These are phyloP conservation scores for Isabelozyma gotoi DNA, from an alignment of 805 yeast species.

Conservation along the genomic window DNA sequence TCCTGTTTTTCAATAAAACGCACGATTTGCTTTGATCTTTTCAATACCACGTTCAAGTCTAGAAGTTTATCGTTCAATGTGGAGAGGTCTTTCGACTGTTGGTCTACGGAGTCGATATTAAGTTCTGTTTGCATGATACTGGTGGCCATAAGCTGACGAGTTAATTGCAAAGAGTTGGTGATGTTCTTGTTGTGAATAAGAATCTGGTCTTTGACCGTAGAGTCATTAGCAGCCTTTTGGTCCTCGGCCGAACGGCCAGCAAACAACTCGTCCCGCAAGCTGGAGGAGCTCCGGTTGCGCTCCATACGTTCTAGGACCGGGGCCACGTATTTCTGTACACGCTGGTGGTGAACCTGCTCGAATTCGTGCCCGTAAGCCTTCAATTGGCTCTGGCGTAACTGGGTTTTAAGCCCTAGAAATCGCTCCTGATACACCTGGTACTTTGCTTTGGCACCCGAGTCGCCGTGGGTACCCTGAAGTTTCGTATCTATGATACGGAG, in stretches of 20 bases:
- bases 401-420: conserved; percentile 16
- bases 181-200: conserved; percentile 46
- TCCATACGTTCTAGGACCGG: not conserved
- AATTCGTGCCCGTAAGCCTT: conserved; percentile 22
- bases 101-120: conserved; percentile 47
- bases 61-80: conserved; percentile 41
- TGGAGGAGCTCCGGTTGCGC: not conserved
- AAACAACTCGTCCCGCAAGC: conserved; percentile 17
- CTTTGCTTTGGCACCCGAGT: conserved; percentile 1
- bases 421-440: conserved; percentile 19
- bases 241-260: conserved; percentile 16
- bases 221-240: conserved; percentile 11
- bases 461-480: not conserved
- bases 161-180: conserved; percentile 46
- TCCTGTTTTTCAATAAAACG: conserved; percentile 54
- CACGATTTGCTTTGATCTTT: conserved; percentile 46
- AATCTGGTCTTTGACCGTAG: conserved; percentile 39
- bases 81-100: conserved; percentile 43
- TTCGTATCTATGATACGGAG: not conserved
- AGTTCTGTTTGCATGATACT: conserved; percentile 52
- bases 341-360: conserved; percentile 26
- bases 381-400: conserved; percentile 30
- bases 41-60: conserved; percentile 40
- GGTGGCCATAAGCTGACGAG: conserved; percentile 48
- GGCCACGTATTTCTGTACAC: not conserved